Percentiles rank a stretch among this genome's conserved stretches.
Conservation (phyloP, 371 early-diverging fungal genomes). For the Rozella allomycis region DNA sequence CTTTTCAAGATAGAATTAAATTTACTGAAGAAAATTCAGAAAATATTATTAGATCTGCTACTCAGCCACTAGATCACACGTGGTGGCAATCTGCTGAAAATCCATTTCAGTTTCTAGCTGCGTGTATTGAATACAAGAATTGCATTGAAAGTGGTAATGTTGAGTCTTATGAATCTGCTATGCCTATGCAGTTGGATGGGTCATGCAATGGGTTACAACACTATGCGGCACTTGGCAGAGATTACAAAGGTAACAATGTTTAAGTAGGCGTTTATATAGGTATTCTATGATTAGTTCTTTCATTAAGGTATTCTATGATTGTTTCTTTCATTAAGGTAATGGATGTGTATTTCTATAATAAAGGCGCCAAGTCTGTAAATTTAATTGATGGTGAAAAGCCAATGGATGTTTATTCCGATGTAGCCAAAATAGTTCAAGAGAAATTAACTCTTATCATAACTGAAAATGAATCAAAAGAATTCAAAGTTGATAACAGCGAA, state of each 20-base stretch:
- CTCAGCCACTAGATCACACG: conserved; percentile 45
- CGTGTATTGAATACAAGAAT: conserved; percentile 60
- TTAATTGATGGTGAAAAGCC: conserved; percentile 57
- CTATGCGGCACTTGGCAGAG: conserved; percentile 93
- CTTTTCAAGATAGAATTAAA: conserved; percentile 56
- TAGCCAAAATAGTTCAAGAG: conserved; percentile 49
- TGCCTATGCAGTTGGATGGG: conserved; percentile 94
- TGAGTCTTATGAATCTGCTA: conserved; percentile 34
- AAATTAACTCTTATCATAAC: no score
- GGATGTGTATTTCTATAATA: no score
- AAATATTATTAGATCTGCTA: conserved; percentile 60
- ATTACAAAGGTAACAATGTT: no score
- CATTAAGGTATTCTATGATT: no score
- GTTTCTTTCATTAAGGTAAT: no score
- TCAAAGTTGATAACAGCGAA: no score
- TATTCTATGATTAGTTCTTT: no score
- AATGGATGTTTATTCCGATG: conserved; percentile 80
- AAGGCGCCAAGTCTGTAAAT: conserved; percentile 81
- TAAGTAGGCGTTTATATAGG: no score
- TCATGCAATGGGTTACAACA: conserved; percentile 97
- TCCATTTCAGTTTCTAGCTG: conserved; percentile 84
- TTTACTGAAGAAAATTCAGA: conserved; percentile 48
- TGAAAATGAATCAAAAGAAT: no score
- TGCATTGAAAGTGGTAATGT: conserved; percentile 51
- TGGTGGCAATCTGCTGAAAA: conserved; percentile 86